Conservation (phyloP, 441 rosid species). For the Rhodomyrtus psidioides region DNA sequence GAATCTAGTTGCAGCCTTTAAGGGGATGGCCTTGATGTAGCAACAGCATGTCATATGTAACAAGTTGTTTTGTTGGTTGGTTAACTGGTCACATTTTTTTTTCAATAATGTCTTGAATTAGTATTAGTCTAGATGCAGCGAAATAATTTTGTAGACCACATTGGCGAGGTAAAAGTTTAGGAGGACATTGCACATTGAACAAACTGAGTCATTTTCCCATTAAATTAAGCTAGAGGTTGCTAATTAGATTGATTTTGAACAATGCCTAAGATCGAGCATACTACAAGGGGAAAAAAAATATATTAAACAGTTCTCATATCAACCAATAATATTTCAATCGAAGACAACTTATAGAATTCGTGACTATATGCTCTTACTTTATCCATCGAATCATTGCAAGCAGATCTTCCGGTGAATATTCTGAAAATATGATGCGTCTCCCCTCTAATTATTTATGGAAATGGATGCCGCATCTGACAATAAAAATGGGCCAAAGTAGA, state of each 20-base stretch:
- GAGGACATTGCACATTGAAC: rapidly evolving
- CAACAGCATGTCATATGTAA: neutral
- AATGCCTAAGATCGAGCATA: rapidly evolving
- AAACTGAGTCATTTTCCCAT: rapidly evolving
- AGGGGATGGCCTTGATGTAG: neutral
- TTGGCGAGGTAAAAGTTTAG: neutral
- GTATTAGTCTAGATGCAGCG: neutral
- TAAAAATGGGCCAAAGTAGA: neutral
- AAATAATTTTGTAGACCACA: neutral
- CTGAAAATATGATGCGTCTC: neutral
- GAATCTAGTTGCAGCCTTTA: too few species aligned
- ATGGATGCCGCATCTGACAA: neutral
- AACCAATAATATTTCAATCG: neutral
- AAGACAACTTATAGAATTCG: neutral
- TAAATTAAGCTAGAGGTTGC: neutral
- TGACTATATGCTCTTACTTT: neutral
- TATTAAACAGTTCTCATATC: neutral
- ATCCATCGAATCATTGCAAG: neutral
- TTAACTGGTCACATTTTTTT: neutral
- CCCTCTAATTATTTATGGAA: neutral
- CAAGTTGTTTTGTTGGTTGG: neutral
- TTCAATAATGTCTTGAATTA: neutral
- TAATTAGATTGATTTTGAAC: neutral
- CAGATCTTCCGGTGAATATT: neutral
- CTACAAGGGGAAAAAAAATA: neutral